phyloP scores from a whole-genome alignment of 805 yeast species.

The Ogataea pini region DNA sequence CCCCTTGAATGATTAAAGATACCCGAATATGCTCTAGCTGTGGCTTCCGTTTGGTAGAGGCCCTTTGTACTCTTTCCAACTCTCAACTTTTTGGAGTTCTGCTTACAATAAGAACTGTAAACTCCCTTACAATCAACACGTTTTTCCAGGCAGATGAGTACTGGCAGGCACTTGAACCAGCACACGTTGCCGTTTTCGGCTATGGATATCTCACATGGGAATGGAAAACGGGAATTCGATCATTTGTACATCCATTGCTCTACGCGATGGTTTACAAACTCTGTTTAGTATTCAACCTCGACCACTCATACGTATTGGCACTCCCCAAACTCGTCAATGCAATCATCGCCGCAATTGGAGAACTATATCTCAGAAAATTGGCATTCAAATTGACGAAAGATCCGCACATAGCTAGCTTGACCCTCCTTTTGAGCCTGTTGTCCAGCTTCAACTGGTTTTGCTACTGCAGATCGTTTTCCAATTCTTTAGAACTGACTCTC shows the following conservation, averaged over 20 bases:
- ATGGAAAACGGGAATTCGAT: slow-evolving; percentile 75
- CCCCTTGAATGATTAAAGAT: not conserved
- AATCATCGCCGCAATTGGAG: slow-evolving; percentile 69
- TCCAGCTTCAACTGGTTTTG: slow-evolving; percentile 84
- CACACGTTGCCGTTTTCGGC: slow-evolving; percentile 71
- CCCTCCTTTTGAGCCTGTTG: slow-evolving; percentile 51
- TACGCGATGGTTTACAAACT: slow-evolving; percentile 51
- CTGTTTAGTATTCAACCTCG: slow-evolving; percentile 36
- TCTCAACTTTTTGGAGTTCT: slow-evolving; percentile 21
- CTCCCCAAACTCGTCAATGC: slow-evolving; percentile 74
- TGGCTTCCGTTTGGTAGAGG: not conserved
- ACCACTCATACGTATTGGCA: slow-evolving; percentile 42
- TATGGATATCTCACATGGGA: slow-evolving; percentile 94
- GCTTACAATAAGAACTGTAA: slow-evolving; percentile 51
- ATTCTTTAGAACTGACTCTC: slow-evolving; percentile 73
- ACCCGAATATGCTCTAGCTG: not conserved
- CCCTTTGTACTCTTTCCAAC: not conserved
- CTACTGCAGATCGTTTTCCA: slow-evolving; percentile 81
- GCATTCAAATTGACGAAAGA: slow-evolving; percentile 32
- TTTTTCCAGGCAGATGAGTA: slow-evolving; percentile 97
- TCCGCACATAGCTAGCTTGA: slow-evolving; percentile 38
- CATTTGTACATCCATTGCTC: slow-evolving; percentile 76
- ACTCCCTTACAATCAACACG: slow-evolving; percentile 65
- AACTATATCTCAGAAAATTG: slow-evolving; percentile 55
- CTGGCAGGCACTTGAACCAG: slow-evolving; percentile 92